Base-by-base conservation (phyloP, 495 filamentous ascomycete genomes). In the Penicillium robsamsonii region DNA sequence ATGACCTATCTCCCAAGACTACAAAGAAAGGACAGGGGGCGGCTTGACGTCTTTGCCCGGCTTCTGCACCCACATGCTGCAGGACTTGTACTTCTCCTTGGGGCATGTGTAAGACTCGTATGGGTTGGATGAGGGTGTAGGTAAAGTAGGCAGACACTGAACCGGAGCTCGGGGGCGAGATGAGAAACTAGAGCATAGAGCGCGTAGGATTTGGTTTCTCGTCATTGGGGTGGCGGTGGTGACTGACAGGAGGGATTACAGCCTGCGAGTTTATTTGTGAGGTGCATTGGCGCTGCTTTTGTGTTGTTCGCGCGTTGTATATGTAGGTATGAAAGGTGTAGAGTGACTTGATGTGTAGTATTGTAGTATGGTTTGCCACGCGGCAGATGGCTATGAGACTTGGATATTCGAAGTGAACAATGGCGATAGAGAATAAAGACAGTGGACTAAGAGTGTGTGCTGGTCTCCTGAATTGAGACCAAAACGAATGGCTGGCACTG, bases 41-140 rank as follows among this genome's bases (percentile, higher is more conserved):
- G 55, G 35, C 4, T 55, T 20, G 3, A 75, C 7, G 9, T 55
- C 40, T 0, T 69, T 55, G 0, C 65, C 55, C 0, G 66, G 38
- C 20, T 58, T 10, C n/a, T 63, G 40, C 3, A 76, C n/a, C 1
- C 59, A 60, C 50, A 54, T 52, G 47, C 73, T 75, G 68, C 72
- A 76, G 44, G 64, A 54, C 44, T 71, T 74, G 25, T 55, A 62
- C 40, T 62, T 59, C 0, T 45, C 48, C 31, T 17, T 38, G 0
- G 63, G 65, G 42, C 65, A 70, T n/a, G 53, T 30, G 46, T 64
- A 68, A 0, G 65, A 53, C 31, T 63, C 64, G 11, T 56, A 60
- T 0, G 56, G 53, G 11, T 50, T 61, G 4, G 47, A 13, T 24
- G 55, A 43, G 1, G 0, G 56, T n/a, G n/a, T 38, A 31, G 46